phyloP scores from a whole-genome alignment of 148 eudicot species.

The Cornus controversa region DNA sequence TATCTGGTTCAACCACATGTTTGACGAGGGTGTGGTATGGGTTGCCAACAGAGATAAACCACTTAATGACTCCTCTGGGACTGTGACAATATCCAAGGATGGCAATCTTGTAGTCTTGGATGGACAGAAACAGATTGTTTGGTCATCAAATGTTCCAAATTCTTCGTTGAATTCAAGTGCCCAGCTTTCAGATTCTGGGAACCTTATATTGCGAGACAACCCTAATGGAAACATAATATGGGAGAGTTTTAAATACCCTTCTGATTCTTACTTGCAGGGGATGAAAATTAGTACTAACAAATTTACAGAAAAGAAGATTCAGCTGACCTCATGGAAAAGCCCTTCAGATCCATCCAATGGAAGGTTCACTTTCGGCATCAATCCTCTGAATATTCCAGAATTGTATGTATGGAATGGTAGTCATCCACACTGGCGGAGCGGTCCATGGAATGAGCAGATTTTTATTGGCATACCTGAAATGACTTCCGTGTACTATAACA shows the following conservation, averaged over 20 bases:
- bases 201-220: slow-evolving; percentile 12
- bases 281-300: slow-evolving; percentile 7
- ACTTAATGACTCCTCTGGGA: slow-evolving; percentile 17
- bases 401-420: slow-evolving; percentile 6
- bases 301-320: background rate
- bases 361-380: background rate
- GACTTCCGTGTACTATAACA: too few relatives aligned
- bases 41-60: slow-evolving; percentile 32
- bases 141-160: slow-evolving; percentile 23
- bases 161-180: slow-evolving; percentile 2
- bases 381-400: background rate
- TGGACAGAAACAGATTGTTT: slow-evolving; percentile 16
- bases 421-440: too few relatives aligned
- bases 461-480: too few relatives aligned
- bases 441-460: too few relatives aligned
- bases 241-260: background rate
- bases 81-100: slow-evolving; percentile 17
- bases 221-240: background rate
- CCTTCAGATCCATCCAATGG: slow-evolving; percentile 20
- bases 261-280: slow-evolving; percentile 6
- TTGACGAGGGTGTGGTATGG: slow-evolving; percentile 14
- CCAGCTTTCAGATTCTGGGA: slow-evolving; percentile 30
- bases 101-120: slow-evolving; percentile 22
- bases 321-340: slow-evolving; percentile 8
- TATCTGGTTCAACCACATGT: slow-evolving; percentile 22